Evolutionary conservation across 176 grass and related monocot species (phyloP).

Genomic region (Avena insularis): DNA sequence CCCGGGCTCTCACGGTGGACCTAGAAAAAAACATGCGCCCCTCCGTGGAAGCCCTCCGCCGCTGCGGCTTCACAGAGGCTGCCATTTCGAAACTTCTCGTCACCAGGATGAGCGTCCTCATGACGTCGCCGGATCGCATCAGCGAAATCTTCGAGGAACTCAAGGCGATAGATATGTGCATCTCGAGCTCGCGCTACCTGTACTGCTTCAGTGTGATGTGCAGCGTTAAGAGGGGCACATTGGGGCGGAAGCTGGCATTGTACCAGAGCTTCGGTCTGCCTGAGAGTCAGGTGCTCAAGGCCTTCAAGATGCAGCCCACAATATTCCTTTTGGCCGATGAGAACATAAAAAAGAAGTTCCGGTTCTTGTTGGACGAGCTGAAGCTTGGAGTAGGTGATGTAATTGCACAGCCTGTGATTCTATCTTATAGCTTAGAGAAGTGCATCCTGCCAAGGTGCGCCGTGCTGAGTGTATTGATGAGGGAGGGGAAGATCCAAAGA

Average conservation of each 20-base stretch:
- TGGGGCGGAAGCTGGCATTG: conserved; percentile 44
- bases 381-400: conserved; percentile 37
- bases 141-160: conserved; percentile 45
- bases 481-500: conserved; percentile 40
- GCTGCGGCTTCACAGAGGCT: conserved; percentile 5
- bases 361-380: conserved; percentile 41
- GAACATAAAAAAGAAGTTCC: conserved; percentile 32
- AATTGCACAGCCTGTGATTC: conserved; percentile 1
- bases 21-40: conserved; percentile 23
- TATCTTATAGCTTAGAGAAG: conserved; percentile 55
- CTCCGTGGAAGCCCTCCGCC: conserved; percentile 34
- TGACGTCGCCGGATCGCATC: conserved; percentile 22
- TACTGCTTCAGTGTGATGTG: conserved; percentile 11
- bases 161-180: background rate
- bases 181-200: conserved; percentile 24
- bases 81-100: conserved; percentile 39
- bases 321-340: conserved; percentile 18
- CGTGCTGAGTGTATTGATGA: conserved; percentile 51
- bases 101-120: conserved; percentile 16
- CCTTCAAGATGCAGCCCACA: conserved; percentile 44
- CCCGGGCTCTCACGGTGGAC: background rate
- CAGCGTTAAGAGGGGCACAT: conserved; percentile 16
- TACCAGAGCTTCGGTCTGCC: conserved; percentile 50
- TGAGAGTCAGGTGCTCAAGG: conserved; percentile 30
- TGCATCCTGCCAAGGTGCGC: conserved; percentile 50